Evolutionary conservation across 2,329 filamentous ascomycete genomes (phyloP).

Genomic region (Epichloe sibirici): DNA sequence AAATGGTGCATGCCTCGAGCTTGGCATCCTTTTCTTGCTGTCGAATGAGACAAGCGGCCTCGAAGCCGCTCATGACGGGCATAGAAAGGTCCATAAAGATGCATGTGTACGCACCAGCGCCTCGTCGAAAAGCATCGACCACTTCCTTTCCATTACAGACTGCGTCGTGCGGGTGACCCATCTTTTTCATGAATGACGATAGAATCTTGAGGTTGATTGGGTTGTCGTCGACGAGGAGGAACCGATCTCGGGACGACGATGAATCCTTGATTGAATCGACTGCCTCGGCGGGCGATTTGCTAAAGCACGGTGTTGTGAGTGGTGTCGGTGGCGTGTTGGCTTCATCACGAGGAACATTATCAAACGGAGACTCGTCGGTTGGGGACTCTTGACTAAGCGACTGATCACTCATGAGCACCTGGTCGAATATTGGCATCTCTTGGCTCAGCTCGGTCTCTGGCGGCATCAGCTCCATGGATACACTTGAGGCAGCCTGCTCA

Average conservation of each 20-base stretch:
- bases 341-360: not conserved
- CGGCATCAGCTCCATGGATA: not conserved
- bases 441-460: not conserved
- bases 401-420: not conserved
- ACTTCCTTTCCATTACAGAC: conserved; percentile 18
- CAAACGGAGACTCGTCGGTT: not conserved
- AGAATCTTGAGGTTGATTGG: conserved; percentile 22
- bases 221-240: conserved; percentile 25
- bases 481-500: not conserved
- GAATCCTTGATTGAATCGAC: not conserved
- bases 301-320: not conserved
- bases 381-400: not conserved
- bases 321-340: not conserved
- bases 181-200: conserved; percentile 16
- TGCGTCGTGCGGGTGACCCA: conserved; percentile 11
- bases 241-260: not conserved
- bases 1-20: conserved; percentile 30
- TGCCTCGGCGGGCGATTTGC: not conserved
- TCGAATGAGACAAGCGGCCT: conserved; percentile 33
- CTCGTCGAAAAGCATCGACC: conserved; percentile 11
- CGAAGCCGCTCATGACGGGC: conserved; percentile 39
- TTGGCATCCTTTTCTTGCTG: conserved; percentile 32
- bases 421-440: not conserved
- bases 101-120: conserved; percentile 10
- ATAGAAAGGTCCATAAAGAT: conserved; percentile 37